These are phyloP conservation scores for Canna indica DNA, from an alignment of 176 grass and related monocot species.

Conservation along the genomic window DNA sequence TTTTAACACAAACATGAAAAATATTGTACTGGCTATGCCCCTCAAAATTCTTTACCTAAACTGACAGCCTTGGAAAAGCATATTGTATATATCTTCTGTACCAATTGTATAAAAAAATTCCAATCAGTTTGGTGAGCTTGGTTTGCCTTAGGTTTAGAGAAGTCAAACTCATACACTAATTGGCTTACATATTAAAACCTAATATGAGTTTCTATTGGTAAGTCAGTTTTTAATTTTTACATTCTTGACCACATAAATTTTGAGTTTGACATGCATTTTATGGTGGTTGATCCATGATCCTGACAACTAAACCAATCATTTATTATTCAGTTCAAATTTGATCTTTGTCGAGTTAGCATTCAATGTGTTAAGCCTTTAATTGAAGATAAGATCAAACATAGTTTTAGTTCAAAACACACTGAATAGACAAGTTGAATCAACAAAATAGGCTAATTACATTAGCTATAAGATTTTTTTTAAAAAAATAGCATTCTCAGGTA, in stretches of 20 bases:
- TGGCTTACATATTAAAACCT: too few relatives aligned
- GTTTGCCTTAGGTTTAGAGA: neutral
- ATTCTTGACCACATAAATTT: too few relatives aligned
- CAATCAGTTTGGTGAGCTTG: too few relatives aligned
- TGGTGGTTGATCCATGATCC: neutral
- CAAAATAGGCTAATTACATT: conserved; percentile 11
- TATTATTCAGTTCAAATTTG: neutral
- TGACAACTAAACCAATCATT: neutral
- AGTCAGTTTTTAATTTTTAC: too few relatives aligned
- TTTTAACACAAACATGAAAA: too few relatives aligned
- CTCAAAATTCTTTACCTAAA: too few relatives aligned
- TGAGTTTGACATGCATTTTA: neutral
- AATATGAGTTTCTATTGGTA: too few relatives aligned
- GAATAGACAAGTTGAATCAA: neutral
- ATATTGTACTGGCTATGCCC: too few relatives aligned
- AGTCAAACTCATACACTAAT: neutral
- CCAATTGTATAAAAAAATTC: neutral
- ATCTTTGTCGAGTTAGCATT: neutral
- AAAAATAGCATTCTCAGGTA: neutral
- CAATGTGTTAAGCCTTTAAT: too few relatives aligned
- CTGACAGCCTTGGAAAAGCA: neutral
- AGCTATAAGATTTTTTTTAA: neutral
- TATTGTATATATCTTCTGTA: neutral
- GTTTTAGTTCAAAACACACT: neutral
- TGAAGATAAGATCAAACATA: neutral